phyloP scores from a whole-genome alignment of 176 grass and related monocot species.

The Puccinellia tenuiflora region DNA sequence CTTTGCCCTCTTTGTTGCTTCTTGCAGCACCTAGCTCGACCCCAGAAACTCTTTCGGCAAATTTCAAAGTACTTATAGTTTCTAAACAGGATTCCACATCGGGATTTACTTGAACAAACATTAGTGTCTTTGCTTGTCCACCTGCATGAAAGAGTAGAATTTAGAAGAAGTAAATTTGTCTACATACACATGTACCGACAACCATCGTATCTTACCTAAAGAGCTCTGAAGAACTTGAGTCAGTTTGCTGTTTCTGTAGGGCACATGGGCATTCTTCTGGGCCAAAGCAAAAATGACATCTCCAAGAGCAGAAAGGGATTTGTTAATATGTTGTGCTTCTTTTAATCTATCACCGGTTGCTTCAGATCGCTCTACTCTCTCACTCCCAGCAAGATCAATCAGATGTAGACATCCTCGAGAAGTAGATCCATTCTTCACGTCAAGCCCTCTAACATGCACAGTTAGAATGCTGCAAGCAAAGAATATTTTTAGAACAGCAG shows the following conservation, averaged over 20 bases:
- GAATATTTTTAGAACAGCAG: constrained; percentile 7
- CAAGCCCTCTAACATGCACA: constrained; percentile 82
- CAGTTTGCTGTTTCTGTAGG: constrained; percentile 95
- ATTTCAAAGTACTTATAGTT: constrained; percentile 97
- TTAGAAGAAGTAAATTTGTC: background rate
- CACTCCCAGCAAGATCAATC: constrained; percentile 96
- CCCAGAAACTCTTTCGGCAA: constrained; percentile 97
- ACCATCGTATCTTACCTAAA: constrained; percentile 56
- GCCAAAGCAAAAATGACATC: constrained; percentile 91
- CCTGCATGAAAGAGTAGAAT: constrained; percentile 39
- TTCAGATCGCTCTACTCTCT: constrained; percentile 90
- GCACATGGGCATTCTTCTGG: constrained; percentile 79
- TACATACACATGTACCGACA: background rate
- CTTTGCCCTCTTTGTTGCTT: constrained; percentile 95
- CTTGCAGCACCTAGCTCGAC: constrained; percentile 92
- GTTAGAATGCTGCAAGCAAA: constrained; percentile 80
- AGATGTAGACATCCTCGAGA: constrained; percentile 88
- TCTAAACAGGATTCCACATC: constrained; percentile 86
- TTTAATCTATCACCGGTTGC: constrained; percentile 95
- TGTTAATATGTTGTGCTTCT: constrained; percentile 93
- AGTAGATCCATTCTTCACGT: constrained; percentile 79
- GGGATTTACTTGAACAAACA: constrained; percentile 98
- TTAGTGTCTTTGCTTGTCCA: constrained; percentile 94
- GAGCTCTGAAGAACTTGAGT: constrained; percentile 99
- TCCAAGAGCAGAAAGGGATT: constrained; percentile 85